Evolutionary conservation across 2,329 filamentous ascomycete species (phyloP).

Genomic region (Xylariaceae sp.): DNA sequence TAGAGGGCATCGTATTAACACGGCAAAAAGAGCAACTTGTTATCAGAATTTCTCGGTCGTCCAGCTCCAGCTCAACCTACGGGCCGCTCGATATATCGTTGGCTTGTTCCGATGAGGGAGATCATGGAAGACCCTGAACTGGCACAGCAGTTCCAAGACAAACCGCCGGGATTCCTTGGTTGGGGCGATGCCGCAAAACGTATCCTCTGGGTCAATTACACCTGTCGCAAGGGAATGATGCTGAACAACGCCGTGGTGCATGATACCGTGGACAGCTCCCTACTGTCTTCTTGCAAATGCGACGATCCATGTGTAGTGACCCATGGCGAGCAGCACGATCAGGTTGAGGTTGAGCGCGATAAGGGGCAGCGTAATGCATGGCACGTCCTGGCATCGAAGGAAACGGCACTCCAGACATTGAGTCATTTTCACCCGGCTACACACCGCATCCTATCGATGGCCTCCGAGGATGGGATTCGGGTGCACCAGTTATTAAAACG

Average conservation of each 20-base stretch:
- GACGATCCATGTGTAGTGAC: neutral
- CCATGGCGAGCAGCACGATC: neutral
- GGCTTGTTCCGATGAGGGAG: slow-evolving; percentile 19
- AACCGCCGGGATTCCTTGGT: slow-evolving; percentile 15
- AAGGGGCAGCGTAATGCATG: slow-evolving; percentile 9
- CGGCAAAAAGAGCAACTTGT: slow-evolving; percentile 13
- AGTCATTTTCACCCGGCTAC: slow-evolving; percentile 16
- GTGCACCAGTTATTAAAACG: slow-evolving; percentile 20
- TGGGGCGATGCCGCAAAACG: slow-evolving; percentile 11
- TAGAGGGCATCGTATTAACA: neutral
- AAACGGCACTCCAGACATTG: slow-evolving; percentile 12
- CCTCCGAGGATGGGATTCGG: slow-evolving; percentile 18
- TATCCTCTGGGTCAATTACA: slow-evolving; percentile 17
- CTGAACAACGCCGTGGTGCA: slow-evolving; percentile 19
- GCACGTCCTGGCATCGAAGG: slow-evolving; percentile 9
- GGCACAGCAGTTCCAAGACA: slow-evolving; percentile 6
- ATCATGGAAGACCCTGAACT: slow-evolving; percentile 14
- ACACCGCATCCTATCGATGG: slow-evolving; percentile 14
- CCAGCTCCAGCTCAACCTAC: slow-evolving; percentile 10
- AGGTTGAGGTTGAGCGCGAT: neutral
- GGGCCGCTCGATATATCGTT: slow-evolving; percentile 21
- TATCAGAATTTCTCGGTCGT: slow-evolving; percentile 16
- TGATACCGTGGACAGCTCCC: slow-evolving; percentile 1
- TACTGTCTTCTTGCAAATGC: neutral
- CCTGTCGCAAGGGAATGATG: slow-evolving; percentile 16